Conservation (phyloP, 441 rosid species). For the Capsella rubella region DNA sequence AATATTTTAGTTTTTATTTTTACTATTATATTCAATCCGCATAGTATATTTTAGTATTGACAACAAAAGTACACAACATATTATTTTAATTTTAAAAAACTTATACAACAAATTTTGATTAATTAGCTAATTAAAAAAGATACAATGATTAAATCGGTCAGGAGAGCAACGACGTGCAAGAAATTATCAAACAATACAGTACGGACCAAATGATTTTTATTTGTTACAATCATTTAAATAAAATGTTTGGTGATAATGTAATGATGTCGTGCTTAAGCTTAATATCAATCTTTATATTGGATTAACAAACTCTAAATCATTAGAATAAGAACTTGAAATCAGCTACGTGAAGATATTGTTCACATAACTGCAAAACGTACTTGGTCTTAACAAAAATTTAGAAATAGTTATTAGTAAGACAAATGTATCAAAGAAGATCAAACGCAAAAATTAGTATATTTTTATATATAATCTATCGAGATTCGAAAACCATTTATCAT, state of each 20-base stretch:
- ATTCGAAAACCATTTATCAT: too few species aligned
- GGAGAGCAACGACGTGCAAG: slow-evolving; percentile 26
- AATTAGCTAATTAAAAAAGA: not conserved
- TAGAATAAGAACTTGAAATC: not conserved
- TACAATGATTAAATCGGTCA: not conserved
- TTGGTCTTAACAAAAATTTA: too few species aligned
- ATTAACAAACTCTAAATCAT: not conserved
- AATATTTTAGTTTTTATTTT: not conserved
- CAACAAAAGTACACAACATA: not conserved
- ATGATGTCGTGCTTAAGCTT: slow-evolving; percentile 22
- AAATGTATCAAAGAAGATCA: not conserved
- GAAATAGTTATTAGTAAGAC: too few species aligned
- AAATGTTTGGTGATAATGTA: not conserved
- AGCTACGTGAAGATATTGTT: not conserved
- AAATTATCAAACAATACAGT: slow-evolving; percentile 5
- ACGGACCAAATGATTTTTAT: too few species aligned
- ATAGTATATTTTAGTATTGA: not conserved
- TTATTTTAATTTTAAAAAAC: not conserved
- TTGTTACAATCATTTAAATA: not conserved
- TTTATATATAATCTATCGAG: too few species aligned
- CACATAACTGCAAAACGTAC: too few species aligned
- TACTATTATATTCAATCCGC: not conserved
- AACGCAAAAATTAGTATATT: not conserved
- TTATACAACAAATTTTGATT: not conserved
- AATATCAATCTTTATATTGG: not conserved